Percentiles rank a stretch among this genome's conserved stretches.
Evolutionary conservation across 2,329 filamentous ascomycete genomes (phyloP).

Genomic region (Colletotrichum aenigma): DNA sequence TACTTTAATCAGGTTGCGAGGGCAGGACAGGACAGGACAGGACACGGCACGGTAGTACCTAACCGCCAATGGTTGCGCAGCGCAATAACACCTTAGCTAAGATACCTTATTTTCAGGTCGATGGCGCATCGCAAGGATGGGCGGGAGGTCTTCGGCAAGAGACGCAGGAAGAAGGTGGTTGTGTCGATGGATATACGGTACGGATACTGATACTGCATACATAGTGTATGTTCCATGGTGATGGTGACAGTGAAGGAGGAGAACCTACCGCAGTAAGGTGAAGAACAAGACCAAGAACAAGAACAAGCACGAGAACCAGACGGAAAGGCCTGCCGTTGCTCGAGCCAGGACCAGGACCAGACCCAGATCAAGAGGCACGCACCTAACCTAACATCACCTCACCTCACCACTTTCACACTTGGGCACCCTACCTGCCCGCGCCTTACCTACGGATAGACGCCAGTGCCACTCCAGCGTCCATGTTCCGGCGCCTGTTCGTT

Average conservation of each 20-base stretch:
- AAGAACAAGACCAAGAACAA: background rate
- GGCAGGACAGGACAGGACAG: background rate
- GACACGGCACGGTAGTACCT: background rate
- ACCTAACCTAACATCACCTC: background rate
- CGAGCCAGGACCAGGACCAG: background rate
- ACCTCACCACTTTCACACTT: background rate
- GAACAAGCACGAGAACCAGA: background rate
- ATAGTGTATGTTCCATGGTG: background rate
- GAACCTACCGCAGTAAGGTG: background rate
- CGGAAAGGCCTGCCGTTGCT: background rate
- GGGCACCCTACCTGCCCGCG: background rate
- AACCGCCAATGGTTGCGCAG: background rate
- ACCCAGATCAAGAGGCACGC: background rate
- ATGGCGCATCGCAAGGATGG: background rate
- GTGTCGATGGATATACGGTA: background rate
- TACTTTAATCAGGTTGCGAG: background rate
- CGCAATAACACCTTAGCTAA: background rate
- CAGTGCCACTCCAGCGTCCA: background rate
- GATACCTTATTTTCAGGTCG: background rate
- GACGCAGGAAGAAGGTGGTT: background rate
- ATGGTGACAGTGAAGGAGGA: background rate
- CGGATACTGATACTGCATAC: too few relatives aligned
- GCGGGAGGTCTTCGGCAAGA: background rate
- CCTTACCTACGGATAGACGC: background rate
- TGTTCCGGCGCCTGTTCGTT: background rate